A percentile compares a stretch with the other conserved stretches of the same genome.
These are phyloP conservation scores for Cryptococcus amylolentus DNA, from an alignment of 1,284 basidiomycete species.

Conservation along the genomic window DNA sequence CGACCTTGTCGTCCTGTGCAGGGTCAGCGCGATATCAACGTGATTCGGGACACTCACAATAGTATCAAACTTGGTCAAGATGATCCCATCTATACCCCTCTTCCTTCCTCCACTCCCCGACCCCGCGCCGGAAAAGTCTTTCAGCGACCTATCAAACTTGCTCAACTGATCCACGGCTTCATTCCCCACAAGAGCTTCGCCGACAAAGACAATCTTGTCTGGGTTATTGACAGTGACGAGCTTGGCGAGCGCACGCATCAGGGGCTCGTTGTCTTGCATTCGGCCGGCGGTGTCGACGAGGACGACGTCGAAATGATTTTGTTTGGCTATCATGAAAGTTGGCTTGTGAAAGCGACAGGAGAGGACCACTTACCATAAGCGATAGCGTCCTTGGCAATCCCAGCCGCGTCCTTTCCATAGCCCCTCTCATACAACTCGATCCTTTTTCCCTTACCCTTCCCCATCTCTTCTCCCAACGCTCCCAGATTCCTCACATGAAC, in stretches of 20 bases:
- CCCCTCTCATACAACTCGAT: slow-evolving; percentile 95
- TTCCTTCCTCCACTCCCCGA: slow-evolving; percentile 44
- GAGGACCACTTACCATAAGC: slow-evolving; percentile 62
- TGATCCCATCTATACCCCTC: slow-evolving; percentile 91
- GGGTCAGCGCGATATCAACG: neutral
- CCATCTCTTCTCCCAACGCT: slow-evolving; percentile 71
- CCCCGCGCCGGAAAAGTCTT: slow-evolving; percentile 65
- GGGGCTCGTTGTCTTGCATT: slow-evolving; percentile 98
- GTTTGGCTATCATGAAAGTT: slow-evolving; percentile 59
- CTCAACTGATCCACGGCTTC: slow-evolving; percentile 93
- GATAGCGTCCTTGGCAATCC: slow-evolving; percentile 94
- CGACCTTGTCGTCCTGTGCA: slow-evolving; percentile 63
- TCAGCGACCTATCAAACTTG: slow-evolving; percentile 87
- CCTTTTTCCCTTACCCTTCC: slow-evolving; percentile 43
- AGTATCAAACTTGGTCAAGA: slow-evolving; percentile 96
- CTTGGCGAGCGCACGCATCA: slow-evolving; percentile 98
- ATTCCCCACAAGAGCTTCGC: slow-evolving; percentile 92
- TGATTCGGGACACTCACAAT: slow-evolving; percentile 53
- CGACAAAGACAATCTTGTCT: slow-evolving; percentile 94
- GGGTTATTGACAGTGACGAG: slow-evolving; percentile 86
- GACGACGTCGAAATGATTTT: slow-evolving; percentile 87
- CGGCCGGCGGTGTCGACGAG: slow-evolving; percentile 95
- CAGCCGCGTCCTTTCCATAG: slow-evolving; percentile 97
- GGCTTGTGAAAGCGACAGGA: neutral
- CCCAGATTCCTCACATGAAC: slow-evolving; percentile 95